Percentiles rank a stretch among this genome's conserved stretches.
These are phyloP conservation scores for Fusarium pseudograminearum DNA, from an alignment of 2,329 filamentous ascomycete genomes.

Conservation along the genomic window DNA sequence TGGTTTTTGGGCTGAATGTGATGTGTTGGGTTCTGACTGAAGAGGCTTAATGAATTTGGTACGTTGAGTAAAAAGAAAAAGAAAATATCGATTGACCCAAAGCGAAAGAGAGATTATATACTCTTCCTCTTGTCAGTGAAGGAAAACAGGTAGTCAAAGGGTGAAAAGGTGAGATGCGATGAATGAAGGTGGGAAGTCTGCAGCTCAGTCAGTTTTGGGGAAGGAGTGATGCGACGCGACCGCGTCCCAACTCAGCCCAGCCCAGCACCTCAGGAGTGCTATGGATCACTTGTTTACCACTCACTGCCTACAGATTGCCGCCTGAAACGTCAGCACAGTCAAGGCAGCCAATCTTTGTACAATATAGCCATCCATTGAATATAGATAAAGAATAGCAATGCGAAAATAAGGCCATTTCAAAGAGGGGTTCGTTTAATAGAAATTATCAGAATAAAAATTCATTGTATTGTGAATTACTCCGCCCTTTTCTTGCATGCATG, in stretches of 20 bases:
- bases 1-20: conserved; percentile 12
- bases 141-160: conserved; percentile 30
- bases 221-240: conserved; percentile 34
- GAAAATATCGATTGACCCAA: background rate
- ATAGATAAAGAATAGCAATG: background rate
- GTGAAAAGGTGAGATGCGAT: conserved; percentile 36
- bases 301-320: background rate
- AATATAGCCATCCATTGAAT: background rate
- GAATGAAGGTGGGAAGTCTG: conserved; percentile 29
- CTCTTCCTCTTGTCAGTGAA: conserved; percentile 15
- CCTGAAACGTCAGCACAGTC: conserved; percentile 11
- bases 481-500: background rate
- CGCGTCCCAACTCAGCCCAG: conserved; percentile 37
- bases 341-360: background rate
- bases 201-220: conserved; percentile 14
- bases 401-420: background rate
- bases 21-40: background rate
- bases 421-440: background rate
- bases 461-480: background rate
- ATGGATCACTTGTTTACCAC: conserved; percentile 2
- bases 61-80: background rate
- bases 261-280: conserved; percentile 24
- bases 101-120: conserved; percentile 5
- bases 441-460: background rate
- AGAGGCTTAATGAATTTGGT: background rate